phyloP scores from a whole-genome alignment of 257 asterid genomes.

The Cynanchum wilfordii region DNA sequence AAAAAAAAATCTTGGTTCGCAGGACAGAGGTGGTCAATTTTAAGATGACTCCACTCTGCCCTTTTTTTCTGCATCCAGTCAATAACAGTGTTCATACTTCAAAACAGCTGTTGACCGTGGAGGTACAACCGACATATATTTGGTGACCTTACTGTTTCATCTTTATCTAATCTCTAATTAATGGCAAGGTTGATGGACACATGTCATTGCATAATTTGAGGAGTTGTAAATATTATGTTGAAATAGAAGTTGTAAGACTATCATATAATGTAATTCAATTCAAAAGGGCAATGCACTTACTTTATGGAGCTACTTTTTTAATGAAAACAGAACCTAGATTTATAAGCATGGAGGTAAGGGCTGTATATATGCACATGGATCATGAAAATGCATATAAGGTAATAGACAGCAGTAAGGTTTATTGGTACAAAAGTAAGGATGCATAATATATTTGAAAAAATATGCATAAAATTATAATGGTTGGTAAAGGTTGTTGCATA shows the following conservation, averaged over 20 bases:
- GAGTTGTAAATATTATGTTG: too few relatives aligned
- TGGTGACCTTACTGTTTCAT: too few relatives aligned
- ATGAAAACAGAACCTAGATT: background rate
- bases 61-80: constrained; percentile 1
- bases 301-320: background rate
- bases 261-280: background rate
- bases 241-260: background rate
- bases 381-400: background rate
- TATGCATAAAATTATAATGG: background rate
- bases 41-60: background rate
- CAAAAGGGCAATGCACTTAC: background rate
- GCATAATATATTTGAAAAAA: background rate
- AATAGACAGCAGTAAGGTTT: background rate
- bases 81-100: background rate
- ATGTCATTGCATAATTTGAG: too few relatives aligned
- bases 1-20: background rate
- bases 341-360: background rate
- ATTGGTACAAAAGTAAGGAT: background rate
- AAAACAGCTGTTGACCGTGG: background rate
- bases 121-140: background rate
- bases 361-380: background rate
- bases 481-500: constrained; percentile 1
- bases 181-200: too few relatives aligned
- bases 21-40: background rate
- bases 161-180: too few relatives aligned